Percentiles rank a stretch among this genome's conserved stretches.
Conservation (phyloP, 805 yeast genomes). For the Kazachstania bromeliacearum region DNA sequence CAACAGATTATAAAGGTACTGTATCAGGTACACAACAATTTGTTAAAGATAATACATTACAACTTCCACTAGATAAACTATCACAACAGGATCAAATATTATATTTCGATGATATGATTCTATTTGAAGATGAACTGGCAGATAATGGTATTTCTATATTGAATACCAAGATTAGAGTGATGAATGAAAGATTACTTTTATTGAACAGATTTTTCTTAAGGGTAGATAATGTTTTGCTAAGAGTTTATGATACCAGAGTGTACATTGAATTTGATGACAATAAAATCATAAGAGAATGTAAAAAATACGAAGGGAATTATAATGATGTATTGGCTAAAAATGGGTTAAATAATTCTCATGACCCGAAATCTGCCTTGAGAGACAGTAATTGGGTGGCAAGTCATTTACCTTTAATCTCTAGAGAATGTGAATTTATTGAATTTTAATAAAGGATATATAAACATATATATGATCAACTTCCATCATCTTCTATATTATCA, state of each 20-base stretch:
- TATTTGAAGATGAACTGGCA: conserved; percentile 92
- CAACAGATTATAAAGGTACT: conserved; percentile 68
- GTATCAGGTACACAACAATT: conserved; percentile 11
- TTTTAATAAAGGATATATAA: conserved; percentile 5
- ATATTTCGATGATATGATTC: conserved; percentile 78
- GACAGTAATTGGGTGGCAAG: conserved; percentile 82
- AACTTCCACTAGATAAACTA: conserved; percentile 64
- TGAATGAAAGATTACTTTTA: conserved; percentile 69
- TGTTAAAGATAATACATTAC: conserved; percentile 25
- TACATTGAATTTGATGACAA: conserved; percentile 56
- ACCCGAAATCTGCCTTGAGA: conserved; percentile 58
- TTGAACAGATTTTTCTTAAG: conserved; percentile 73
- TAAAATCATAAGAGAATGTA: conserved; percentile 64
- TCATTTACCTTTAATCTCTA: conserved; percentile 40
- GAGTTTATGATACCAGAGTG: conserved; percentile 77
- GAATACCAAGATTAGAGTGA: conserved; percentile 75
- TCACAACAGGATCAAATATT: conserved; percentile 73
- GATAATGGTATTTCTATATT: conserved; percentile 86
- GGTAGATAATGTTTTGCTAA: conserved; percentile 80
- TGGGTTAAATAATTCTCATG: conserved; percentile 44
- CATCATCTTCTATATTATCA: no score
- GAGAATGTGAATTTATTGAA: conserved; percentile 27
- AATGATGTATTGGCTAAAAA: conserved; percentile 36
- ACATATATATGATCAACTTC: conserved; percentile 3
- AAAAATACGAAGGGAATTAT: conserved; percentile 54